Conservation (phyloP, 1,284 basidiomycete genomes). For the Phylloboletellus chloephorus region DNA sequence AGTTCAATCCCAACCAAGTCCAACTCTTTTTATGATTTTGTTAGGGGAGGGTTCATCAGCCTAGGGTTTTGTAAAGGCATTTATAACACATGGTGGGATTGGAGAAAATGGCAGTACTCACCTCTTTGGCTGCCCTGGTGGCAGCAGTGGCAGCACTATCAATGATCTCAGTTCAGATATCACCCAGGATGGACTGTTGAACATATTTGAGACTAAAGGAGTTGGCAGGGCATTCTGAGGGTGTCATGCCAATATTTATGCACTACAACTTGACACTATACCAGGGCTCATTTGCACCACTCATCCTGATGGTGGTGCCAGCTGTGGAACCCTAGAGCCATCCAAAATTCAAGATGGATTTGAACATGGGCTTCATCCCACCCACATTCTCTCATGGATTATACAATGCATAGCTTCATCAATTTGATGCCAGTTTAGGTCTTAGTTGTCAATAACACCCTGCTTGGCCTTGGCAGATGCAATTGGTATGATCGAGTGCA, state of each 20-base stretch:
- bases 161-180: background rate
- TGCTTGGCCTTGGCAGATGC: background rate
- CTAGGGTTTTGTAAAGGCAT: no score
- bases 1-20: no score
- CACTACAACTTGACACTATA: background rate
- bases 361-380: background rate
- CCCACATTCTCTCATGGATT: conserved; percentile 1
- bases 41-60: no score
- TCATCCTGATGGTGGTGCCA: background rate
- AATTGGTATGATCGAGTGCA: background rate
- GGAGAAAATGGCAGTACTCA: no score
- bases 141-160: no score
- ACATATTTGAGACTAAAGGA: background rate
- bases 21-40: no score
- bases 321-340: background rate
- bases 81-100: no score
- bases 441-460: background rate
- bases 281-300: background rate
- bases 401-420: background rate
- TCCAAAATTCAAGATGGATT: conserved; percentile 1
- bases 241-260: conserved; percentile 1
- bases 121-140: background rate
- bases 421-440: conserved; percentile 4
- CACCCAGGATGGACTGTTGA: background rate
- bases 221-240: background rate